Evolutionary conservation across 106 monocot species (phyloP), one percentile per base, ranked within the genome.

Genomic region (Dioscorea zingiberensis): DNA sequence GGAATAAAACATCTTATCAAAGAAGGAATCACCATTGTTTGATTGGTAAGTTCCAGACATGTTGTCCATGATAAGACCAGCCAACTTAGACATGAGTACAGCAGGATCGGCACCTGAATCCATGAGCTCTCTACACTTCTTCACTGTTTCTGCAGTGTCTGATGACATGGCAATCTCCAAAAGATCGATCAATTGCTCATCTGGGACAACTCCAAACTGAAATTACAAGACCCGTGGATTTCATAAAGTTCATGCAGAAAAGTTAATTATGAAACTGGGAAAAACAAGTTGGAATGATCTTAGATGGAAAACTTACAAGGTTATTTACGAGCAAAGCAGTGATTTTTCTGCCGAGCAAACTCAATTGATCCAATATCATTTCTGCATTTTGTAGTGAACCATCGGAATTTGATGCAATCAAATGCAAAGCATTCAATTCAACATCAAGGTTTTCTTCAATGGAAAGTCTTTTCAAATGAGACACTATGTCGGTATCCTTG

Each of bases 301-400:
- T 25, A 45, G 13, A 27, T 12, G 49, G 12, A 16, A n/a, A 44
- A 76, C 87, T 79, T 63, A 90, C 90, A 44, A 85, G 73, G 30
- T 90, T 83, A 64, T 90, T 80, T 26, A 86, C 83, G 21, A 86
- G 77, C 58, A 77, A 30, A 64, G 75, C 28, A 19, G 86, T 83
- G 12, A 90, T 90, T 58, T 66, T 86, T 80, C 73, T 80, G 1
- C 86, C 86, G 21, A 86, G 62, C 62, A 90, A 75, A 66, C 80
- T 80, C 76, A 90, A 55, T 67, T 86, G 90, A 18, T 83, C 80
- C 59, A 90, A 54, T 80, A 83, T 81, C 60, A 67, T 86, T 70
- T 83, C 90, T 61, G 86, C 85, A 83, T 83, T 79, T 22, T 78
- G 54, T 45, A 86, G 75, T 58, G 90, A 90, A 16, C 90, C 90